These are phyloP conservation scores for Colletotrichum somersetense DNA, from an alignment of 2,329 filamentous ascomycete species.

Conservation along the genomic window DNA sequence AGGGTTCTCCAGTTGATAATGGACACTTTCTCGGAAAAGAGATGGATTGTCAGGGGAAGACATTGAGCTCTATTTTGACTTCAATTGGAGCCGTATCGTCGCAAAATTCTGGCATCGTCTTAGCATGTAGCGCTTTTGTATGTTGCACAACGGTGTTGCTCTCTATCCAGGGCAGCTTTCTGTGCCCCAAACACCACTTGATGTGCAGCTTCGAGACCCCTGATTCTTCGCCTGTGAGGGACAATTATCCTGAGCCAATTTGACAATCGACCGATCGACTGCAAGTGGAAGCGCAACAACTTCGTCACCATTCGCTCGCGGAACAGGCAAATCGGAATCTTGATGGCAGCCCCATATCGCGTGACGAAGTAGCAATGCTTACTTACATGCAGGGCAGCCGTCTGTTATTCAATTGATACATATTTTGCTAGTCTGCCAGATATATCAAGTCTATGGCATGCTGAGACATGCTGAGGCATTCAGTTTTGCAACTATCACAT, in stretches of 20 bases:
- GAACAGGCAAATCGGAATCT: not conserved
- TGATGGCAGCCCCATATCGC: too few relatives aligned
- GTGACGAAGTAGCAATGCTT: not conserved
- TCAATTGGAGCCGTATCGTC: not conserved
- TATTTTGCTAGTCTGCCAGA: not conserved
- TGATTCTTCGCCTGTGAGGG: too few relatives aligned
- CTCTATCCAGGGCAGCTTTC: too few relatives aligned
- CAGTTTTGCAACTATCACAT: not conserved
- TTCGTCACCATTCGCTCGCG: not conserved
- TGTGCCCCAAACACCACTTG: too few relatives aligned
- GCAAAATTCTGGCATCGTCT: not conserved
- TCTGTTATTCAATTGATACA: too few relatives aligned
- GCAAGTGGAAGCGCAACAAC: not conserved
- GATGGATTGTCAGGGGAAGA: not conserved
- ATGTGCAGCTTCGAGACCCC: not conserved
- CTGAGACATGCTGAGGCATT: too few relatives aligned
- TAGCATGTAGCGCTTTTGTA: too few relatives aligned
- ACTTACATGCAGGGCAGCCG: too few relatives aligned
- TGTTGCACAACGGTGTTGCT: not conserved
- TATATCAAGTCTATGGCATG: not conserved
- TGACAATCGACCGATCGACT: not conserved
- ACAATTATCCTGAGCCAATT: too few relatives aligned
- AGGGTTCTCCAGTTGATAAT: conserved; percentile 10
- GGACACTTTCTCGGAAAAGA: not conserved
- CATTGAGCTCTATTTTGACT: not conserved